These are phyloP conservation scores for Aspergillus asperescens DNA, from an alignment of 495 filamentous ascomycete genomes.

Conservation along the genomic window DNA sequence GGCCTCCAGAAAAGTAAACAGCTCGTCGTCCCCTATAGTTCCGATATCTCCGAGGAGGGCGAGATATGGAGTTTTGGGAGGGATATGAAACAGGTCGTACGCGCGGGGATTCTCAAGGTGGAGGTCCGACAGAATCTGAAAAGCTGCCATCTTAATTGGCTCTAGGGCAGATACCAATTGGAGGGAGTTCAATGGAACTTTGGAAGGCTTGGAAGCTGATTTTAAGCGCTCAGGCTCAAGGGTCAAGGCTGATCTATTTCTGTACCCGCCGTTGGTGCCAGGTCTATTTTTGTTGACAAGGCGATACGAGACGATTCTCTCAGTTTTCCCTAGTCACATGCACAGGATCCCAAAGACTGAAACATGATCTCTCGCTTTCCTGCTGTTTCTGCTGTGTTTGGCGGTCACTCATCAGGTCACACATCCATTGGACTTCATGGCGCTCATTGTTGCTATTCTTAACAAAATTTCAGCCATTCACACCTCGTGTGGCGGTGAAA, in stretches of 20 bases:
- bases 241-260: background rate
- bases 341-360: background rate
- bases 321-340: background rate
- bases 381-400: background rate
- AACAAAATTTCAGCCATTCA: conserved; percentile 1
- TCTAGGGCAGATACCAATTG: background rate
- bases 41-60: conserved; percentile 57
- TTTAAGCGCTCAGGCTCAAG: conserved; percentile 3
- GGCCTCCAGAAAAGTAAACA: conserved; percentile 36
- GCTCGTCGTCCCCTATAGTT: conserved; percentile 34
- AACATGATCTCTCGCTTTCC: background rate
- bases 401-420: background rate
- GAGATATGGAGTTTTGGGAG: conserved; percentile 44
- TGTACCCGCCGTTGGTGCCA: conserved; percentile 5
- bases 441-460: conserved; percentile 7
- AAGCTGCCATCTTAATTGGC: conserved; percentile 16
- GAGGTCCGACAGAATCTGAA: conserved; percentile 56
- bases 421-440: too few species aligned
- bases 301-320: background rate
- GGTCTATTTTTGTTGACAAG: background rate
- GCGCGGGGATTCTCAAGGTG: conserved; percentile 45
- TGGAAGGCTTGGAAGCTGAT: conserved; percentile 1
- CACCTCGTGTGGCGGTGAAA: conserved; percentile 5
- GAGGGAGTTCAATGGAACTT: background rate
- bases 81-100: conserved; percentile 46